Conservation (phyloP, 2,329 filamentous ascomycete genomes). For the Ceratocystiopsis sp. region DNA sequence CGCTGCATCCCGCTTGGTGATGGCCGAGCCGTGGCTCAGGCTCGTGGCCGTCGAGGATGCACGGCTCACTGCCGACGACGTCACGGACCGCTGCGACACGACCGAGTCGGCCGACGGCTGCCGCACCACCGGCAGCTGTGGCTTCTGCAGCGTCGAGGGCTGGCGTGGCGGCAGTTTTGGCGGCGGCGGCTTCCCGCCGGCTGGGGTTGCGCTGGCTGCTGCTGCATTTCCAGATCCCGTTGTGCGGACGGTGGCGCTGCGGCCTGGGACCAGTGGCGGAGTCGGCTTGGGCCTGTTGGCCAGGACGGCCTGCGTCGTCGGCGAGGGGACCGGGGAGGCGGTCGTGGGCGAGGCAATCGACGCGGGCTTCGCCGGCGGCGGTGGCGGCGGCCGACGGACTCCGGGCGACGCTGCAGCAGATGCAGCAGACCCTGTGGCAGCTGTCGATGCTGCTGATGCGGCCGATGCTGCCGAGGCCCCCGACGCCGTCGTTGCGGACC, state of each 20-base stretch:
- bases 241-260: not conserved
- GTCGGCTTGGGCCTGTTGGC: constrained; percentile 5
- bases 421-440: not conserved
- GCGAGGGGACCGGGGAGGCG: constrained; percentile 20
- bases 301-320: constrained; percentile 11
- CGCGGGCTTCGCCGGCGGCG: constrained; percentile 4
- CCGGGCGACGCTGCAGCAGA: not conserved
- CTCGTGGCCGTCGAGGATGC: constrained; percentile 30
- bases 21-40: constrained; percentile 26
- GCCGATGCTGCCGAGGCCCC: not conserved
- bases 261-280: not conserved
- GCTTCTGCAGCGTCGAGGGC: constrained; percentile 19
- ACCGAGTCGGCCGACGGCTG: constrained; percentile 42
- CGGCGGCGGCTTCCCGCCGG: constrained; percentile 14
- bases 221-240: not conserved
- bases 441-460: constrained; percentile 4
- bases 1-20: not conserved
- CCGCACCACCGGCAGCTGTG: constrained; percentile 23
- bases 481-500: not conserved
- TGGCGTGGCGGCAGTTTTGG: constrained; percentile 35
- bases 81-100: constrained; percentile 33
- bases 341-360: constrained; percentile 19
- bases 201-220: constrained; percentile 8
- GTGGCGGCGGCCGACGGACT: constrained; percentile 1
- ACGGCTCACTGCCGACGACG: constrained; percentile 34